These are phyloP conservation scores for Yamadazyma sp. DNA, from an alignment of 805 yeast genomes.

Conservation along the genomic window DNA sequence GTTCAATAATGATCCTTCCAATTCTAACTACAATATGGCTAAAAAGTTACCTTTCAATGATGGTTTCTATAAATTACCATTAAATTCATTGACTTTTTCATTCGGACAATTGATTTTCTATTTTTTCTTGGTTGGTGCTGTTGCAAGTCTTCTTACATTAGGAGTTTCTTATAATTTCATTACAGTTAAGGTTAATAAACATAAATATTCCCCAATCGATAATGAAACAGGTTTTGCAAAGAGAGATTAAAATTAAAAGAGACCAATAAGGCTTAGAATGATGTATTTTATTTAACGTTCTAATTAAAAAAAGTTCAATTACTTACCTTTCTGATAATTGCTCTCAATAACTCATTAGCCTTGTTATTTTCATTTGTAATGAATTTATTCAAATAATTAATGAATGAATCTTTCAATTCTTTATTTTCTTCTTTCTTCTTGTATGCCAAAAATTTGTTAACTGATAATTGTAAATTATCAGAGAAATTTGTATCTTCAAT, in stretches of 20 bases:
- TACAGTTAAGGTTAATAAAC: slow-evolving; percentile 14
- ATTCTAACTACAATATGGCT: slow-evolving; percentile 6
- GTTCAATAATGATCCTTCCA: slow-evolving; percentile 29
- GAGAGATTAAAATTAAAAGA: slow-evolving; percentile 7
- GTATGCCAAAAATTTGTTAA: slow-evolving; percentile 67
- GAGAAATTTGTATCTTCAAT: slow-evolving; percentile 46
- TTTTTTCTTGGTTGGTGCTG: slow-evolving; percentile 20
- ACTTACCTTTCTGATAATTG: slow-evolving; percentile 38
- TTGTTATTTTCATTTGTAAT: slow-evolving; percentile 18
- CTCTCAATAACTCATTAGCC: slow-evolving; percentile 31
- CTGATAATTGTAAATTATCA: slow-evolving; percentile 60
- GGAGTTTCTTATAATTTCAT: slow-evolving; percentile 23
- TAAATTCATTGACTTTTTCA: slow-evolving; percentile 26
- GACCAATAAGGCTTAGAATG: slow-evolving; percentile 1
- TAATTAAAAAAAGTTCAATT: slow-evolving; percentile 8
- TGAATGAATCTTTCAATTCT: slow-evolving; percentile 28
- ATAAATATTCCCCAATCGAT: slow-evolving; percentile 21
- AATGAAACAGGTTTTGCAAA: slow-evolving; percentile 16
- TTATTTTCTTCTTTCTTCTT: slow-evolving; percentile 39
- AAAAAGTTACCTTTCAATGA: slow-evolving; percentile 31
- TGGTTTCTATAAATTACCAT: slow-evolving; percentile 40
- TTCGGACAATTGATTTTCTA: slow-evolving; percentile 18
- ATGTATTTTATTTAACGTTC: not conserved
- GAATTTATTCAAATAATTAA: slow-evolving; percentile 23
- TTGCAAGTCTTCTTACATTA: slow-evolving; percentile 22